phyloP scores from a whole-genome alignment of 495 filamentous ascomycete genomes.

The Aspergillus cristatus region DNA sequence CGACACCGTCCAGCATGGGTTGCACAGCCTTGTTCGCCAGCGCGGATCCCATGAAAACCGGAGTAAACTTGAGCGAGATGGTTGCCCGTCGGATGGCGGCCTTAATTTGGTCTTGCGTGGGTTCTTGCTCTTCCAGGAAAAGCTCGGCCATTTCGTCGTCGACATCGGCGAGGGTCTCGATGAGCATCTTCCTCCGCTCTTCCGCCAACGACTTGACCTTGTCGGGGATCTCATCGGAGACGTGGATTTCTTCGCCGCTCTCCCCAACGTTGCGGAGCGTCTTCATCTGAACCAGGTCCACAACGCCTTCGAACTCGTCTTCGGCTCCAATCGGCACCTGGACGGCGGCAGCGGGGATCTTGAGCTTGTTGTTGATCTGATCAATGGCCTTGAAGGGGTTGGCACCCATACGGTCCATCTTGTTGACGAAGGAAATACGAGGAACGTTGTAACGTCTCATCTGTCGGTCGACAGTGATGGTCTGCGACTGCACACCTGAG shows the following conservation, averaged over 20 bases:
- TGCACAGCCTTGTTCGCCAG: slow-evolving; percentile 93
- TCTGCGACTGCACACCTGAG: slow-evolving; percentile 94
- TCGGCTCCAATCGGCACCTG: slow-evolving; percentile 94
- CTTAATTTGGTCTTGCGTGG: slow-evolving; percentile 72
- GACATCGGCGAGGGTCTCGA: slow-evolving; percentile 94
- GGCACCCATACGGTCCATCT: slow-evolving; percentile 99
- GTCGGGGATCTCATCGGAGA: slow-evolving; percentile 71
- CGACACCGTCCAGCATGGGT: slow-evolving; percentile 93
- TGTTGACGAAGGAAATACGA: slow-evolving; percentile 93
- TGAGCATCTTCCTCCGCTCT: slow-evolving; percentile 73
- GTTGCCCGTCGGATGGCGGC: slow-evolving; percentile 85
- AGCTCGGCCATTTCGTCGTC: slow-evolving; percentile 98
- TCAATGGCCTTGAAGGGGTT: slow-evolving; percentile 98
- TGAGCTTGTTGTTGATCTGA: slow-evolving; percentile 92
- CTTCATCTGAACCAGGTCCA: slow-evolving; percentile 89
- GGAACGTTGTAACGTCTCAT: slow-evolving; percentile 98
- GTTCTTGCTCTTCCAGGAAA: slow-evolving; percentile 78
- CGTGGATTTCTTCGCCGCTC: slow-evolving; percentile 61
- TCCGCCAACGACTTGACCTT: slow-evolving; percentile 63
- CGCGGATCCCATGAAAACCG: slow-evolving; percentile 93
- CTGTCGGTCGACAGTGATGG: slow-evolving; percentile 95
- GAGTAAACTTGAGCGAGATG: slow-evolving; percentile 81
- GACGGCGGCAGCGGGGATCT: slow-evolving; percentile 83
- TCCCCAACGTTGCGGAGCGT: slow-evolving; percentile 83
- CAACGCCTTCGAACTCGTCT: slow-evolving; percentile 87